A percentile compares a stretch with the other conserved stretches of the same genome.
Conservation (phyloP, 2,329 filamentous ascomycete genomes). For the Fusarium sp. region DNA sequence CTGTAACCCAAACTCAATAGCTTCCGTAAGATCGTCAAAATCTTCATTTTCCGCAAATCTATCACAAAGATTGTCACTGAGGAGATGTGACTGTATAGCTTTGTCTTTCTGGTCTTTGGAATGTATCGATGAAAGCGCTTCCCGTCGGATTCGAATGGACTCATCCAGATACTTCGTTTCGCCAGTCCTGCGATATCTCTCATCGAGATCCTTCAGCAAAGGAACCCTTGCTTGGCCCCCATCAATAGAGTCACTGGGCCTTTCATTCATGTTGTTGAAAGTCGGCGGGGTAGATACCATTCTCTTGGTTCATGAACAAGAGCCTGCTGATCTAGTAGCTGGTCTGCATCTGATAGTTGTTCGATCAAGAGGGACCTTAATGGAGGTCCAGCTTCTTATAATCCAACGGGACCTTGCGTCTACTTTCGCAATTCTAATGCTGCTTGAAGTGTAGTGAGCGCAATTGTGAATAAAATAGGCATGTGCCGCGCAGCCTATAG, state of each 20-base stretch:
- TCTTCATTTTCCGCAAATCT: background rate
- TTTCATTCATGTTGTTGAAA: background rate
- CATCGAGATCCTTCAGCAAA: background rate
- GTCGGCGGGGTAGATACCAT: background rate
- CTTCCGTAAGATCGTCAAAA: background rate
- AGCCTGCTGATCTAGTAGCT: background rate
- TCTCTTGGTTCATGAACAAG: background rate
- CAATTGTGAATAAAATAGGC: background rate
- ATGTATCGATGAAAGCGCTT: background rate
- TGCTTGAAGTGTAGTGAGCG: background rate
- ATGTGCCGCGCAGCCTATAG: background rate
- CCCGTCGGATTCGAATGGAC: background rate
- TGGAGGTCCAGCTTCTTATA: background rate
- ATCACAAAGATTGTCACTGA: background rate
- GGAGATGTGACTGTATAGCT: background rate
- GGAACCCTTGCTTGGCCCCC: background rate
- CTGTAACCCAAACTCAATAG: background rate
- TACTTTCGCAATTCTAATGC: background rate
- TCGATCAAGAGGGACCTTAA: background rate
- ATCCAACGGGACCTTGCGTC: background rate
- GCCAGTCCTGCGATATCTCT: background rate
- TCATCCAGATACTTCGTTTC: background rate
- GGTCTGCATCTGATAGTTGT: background rate
- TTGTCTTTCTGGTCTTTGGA: accelerated
- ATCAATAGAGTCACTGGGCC: background rate